A percentile compares a stretch with the other conserved stretches of the same genome.
These are phyloP conservation scores for Phialemonium atrogriseum DNA, from an alignment of 2,329 filamentous ascomycete genomes.

Conservation along the genomic window DNA sequence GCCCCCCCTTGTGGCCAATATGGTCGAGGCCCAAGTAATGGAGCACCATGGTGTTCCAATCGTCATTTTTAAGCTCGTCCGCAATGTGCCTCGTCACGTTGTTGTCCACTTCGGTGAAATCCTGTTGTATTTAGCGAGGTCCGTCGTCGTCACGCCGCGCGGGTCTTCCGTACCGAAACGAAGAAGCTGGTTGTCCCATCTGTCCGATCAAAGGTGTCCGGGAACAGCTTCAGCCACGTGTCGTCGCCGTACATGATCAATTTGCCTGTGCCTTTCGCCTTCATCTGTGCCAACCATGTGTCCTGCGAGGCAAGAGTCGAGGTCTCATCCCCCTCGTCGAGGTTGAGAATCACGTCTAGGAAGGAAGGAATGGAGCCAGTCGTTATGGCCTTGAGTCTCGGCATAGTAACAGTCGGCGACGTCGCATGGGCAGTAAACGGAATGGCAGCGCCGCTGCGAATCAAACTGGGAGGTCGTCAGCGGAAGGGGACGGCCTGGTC, in stretches of 20 bases:
- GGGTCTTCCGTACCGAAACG: conserved; percentile 62
- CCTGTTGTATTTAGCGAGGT: conserved; percentile 40
- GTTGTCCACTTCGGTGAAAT: conserved; percentile 95
- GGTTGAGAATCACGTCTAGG: conserved; percentile 91
- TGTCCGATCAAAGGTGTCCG: conserved; percentile 72
- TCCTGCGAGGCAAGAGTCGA: conserved; percentile 85
- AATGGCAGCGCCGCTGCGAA: conserved; percentile 72
- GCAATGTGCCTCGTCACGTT: conserved; percentile 92
- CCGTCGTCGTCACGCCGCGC: neutral
- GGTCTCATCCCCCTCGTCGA: conserved; percentile 87
- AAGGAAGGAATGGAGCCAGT: conserved; percentile 98
- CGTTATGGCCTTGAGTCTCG: conserved; percentile 91
- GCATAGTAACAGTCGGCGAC: conserved; percentile 98
- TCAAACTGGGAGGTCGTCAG: conserved; percentile 49
- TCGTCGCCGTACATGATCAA: conserved; percentile 96
- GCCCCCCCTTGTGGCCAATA: conserved; percentile 94
- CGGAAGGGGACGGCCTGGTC: conserved; percentile 1
- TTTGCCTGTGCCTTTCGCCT: conserved; percentile 60
- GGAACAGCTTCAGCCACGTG: conserved; percentile 96
- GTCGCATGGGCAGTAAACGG: conserved; percentile 94
- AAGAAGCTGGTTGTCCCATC: conserved; percentile 98
- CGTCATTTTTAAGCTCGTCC: conserved; percentile 62
- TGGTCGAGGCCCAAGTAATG: conserved; percentile 96
- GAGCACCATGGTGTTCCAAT: conserved; percentile 91
- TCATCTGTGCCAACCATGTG: conserved; percentile 93